Conservation (phyloP, 2,329 filamentous ascomycete genomes). For the Fusarium piperis region DNA sequence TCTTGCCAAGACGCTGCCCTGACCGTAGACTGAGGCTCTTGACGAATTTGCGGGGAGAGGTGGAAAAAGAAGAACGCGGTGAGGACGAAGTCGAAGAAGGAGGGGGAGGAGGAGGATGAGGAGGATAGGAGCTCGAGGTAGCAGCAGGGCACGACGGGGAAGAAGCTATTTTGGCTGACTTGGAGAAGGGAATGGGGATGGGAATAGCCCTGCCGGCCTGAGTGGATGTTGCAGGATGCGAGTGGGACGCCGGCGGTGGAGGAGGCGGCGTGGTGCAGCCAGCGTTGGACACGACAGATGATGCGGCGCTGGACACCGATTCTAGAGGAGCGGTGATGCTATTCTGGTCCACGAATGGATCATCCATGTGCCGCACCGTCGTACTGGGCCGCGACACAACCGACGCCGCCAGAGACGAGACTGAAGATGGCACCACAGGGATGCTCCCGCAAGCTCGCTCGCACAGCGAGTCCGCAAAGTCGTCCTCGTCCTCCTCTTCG, state of each 20-base stretch:
- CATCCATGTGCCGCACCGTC: slow-evolving; percentile 24
- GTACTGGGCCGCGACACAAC: slow-evolving; percentile 25
- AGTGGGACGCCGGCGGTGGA: slow-evolving; percentile 27
- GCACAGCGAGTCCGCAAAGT: slow-evolving; percentile 40
- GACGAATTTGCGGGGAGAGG: slow-evolving; percentile 38
- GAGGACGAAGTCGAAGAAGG: slow-evolving; percentile 31
- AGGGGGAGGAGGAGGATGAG: slow-evolving; percentile 1
- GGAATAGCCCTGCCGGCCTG: slow-evolving; percentile 25
- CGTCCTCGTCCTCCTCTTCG: slow-evolving; percentile 55
- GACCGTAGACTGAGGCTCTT: slow-evolving; percentile 44
- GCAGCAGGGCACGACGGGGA: slow-evolving; percentile 24
- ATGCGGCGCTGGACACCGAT: slow-evolving; percentile 31
- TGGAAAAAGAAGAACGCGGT: slow-evolving; percentile 38
- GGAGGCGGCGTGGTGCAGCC: slow-evolving; percentile 33
- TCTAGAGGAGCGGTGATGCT: slow-evolving; percentile 37
- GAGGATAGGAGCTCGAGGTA: slow-evolving; percentile 4
- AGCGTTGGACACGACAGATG: slow-evolving; percentile 39
- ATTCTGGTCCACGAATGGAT: slow-evolving; percentile 40
- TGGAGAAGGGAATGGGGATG: slow-evolving; percentile 22
- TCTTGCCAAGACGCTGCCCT: slow-evolving; percentile 34
- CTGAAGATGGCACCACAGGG: slow-evolving; percentile 19
- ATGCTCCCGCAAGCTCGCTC: slow-evolving; percentile 2
- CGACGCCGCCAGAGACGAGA: slow-evolving; percentile 29
- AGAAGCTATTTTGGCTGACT: slow-evolving; percentile 23
- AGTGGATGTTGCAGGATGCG: slow-evolving; percentile 28